A percentile compares a stretch with the other conserved stretches of the same genome.
These are phyloP conservation scores for Nigrograna mackinnonii DNA, from an alignment of 2,329 filamentous ascomycete species.

Conservation along the genomic window DNA sequence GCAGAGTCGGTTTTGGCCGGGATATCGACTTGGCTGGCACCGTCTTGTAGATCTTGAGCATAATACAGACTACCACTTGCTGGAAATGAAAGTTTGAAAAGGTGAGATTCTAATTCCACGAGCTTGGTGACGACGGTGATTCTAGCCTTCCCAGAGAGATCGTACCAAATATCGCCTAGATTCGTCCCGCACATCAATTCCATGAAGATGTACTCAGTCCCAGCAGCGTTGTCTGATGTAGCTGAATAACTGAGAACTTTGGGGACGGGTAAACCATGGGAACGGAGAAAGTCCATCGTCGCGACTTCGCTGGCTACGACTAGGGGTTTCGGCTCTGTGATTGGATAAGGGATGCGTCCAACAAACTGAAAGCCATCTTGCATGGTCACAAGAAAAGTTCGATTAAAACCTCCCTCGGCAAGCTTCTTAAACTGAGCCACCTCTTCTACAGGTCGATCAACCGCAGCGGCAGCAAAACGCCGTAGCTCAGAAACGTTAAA, in stretches of 20 bases:
- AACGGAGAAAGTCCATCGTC: conserved; percentile 38
- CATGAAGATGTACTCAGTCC: conserved; percentile 45
- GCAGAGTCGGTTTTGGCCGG: conserved; percentile 5
- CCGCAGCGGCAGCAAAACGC: conserved; percentile 27
- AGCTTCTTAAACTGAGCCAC: conserved; percentile 25
- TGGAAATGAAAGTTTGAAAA: conserved; percentile 29
- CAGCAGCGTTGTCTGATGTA: conserved; percentile 39
- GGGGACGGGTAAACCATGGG: conserved; percentile 39
- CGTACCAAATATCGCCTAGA: conserved; percentile 38
- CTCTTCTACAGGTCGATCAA: conserved; percentile 21
- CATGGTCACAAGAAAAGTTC: conserved; percentile 27
- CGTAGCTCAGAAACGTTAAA: conserved; percentile 26
- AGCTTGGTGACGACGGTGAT: conserved; percentile 25
- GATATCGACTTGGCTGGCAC: conserved; percentile 16
- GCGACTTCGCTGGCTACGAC: conserved; percentile 44
- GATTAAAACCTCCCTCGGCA: conserved; percentile 28
- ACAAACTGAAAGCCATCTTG: conserved; percentile 27
- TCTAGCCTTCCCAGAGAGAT: conserved; percentile 22
- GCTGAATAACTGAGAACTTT: conserved; percentile 39
- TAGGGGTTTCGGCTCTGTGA: conserved; percentile 23
- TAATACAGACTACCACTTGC: conserved; percentile 39
- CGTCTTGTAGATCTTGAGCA: conserved; percentile 18
- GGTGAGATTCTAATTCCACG: conserved; percentile 29
- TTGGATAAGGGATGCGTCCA: conserved; percentile 25
- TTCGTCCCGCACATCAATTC: conserved; percentile 38